These are phyloP conservation scores for Eimeria falciformis DNA, from an alignment of 169 alveolate genomes.

Conservation along the genomic window DNA sequence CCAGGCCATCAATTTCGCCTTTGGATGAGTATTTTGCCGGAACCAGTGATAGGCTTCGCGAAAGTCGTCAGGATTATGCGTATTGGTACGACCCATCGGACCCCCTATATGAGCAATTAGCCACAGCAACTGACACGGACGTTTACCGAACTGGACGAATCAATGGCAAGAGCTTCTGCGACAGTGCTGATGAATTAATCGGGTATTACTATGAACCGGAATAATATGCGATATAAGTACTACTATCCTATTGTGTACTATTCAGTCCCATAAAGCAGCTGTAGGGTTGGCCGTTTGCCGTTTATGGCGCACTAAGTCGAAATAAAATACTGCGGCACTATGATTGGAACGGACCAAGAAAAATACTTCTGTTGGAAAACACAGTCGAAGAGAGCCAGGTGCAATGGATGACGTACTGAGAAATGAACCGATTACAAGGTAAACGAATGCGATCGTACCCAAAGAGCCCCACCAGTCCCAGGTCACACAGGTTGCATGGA, in stretches of 20 bases:
- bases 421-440: conserved; percentile 77
- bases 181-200: no score
- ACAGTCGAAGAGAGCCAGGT: conserved; percentile 95
- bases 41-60: conserved; percentile 99
- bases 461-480: no score
- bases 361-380: conserved; percentile 94
- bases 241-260: neutral
- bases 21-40: conserved; percentile 94
- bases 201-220: neutral
- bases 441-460: no score
- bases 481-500: no score
- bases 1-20: conserved; percentile 97
- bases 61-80: conserved; percentile 95
- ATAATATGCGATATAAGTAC: neutral
- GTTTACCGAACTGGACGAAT: neutral
- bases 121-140: no score
- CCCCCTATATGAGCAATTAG: conserved; percentile 7
- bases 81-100: conserved; percentile 90
- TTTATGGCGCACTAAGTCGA: no score
- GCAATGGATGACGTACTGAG: conserved; percentile 91
- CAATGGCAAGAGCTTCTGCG: no score
- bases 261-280: neutral
- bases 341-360: conserved; percentile 82
- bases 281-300: neutral
- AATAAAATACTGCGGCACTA: neutral